Evolutionary conservation across 345 rosid genomes (phyloP).

Genomic region (Anastatica hierochuntica): DNA sequence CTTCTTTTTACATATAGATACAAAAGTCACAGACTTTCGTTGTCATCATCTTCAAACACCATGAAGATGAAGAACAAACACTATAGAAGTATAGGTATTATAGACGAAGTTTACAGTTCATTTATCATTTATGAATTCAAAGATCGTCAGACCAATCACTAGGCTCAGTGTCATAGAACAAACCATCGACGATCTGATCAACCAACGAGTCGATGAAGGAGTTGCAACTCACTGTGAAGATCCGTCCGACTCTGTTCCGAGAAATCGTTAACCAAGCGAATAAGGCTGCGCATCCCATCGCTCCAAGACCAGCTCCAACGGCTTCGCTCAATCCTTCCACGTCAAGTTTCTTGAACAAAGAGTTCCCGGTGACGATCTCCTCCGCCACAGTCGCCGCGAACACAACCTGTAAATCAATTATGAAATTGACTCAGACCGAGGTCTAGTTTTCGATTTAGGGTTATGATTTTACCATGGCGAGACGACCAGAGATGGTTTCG

Average conservation of each 20-base stretch:
- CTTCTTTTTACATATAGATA: slow-evolving; percentile 3
- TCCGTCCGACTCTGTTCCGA: slow-evolving; percentile 55
- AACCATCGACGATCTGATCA: slow-evolving; percentile 81
- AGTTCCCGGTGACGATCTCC: slow-evolving; percentile 74
- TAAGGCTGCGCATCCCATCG: slow-evolving; percentile 50
- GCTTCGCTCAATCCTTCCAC: slow-evolving; percentile 62
- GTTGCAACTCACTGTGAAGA: slow-evolving; percentile 63
- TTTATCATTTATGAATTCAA: slow-evolving; percentile 6
- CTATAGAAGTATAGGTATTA: background rate
- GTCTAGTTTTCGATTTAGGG: background rate
- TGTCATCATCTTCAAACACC: slow-evolving; percentile 18
- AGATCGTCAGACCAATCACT: slow-evolving; percentile 65
- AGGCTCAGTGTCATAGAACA: slow-evolving; percentile 58
- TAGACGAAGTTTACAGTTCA: background rate
- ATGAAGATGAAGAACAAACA: background rate
- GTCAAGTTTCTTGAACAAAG: slow-evolving; percentile 71
- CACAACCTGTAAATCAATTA: slow-evolving; percentile 40
- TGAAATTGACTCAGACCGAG: background rate
- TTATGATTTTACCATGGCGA: slow-evolving; percentile 53
- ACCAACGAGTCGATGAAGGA: slow-evolving; percentile 73
- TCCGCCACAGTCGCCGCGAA: slow-evolving; percentile 64
- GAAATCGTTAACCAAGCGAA: slow-evolving; percentile 83
- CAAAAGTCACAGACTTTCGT: slow-evolving; percentile 15
- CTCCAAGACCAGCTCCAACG: slow-evolving; percentile 55
- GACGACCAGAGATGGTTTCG: slow-evolving; percentile 84